Evolutionary conservation across 73 alveolate species (phyloP), one percentile per base, ranked within the genome.

Genomic region (Paramecium biaurelia): DNA sequence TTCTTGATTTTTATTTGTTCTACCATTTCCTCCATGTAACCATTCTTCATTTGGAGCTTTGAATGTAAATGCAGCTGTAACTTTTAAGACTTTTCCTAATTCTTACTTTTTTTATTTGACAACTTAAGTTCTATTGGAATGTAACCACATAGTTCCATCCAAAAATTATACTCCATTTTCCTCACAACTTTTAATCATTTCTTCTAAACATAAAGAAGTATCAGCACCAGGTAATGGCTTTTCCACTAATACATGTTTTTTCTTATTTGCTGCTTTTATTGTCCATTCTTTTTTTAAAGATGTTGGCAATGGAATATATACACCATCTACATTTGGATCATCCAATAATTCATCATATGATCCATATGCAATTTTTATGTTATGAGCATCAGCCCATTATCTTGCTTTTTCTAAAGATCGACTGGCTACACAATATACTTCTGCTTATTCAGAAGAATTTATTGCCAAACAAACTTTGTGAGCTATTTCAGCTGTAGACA

Each of bases 101-200:
- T 37, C 49, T 12, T 47, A 5, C n/a, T 49, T 85, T 10, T 32
- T 47, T 12, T 37, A 23, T 49, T 18, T 20, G 11, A 85, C 41
- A 28, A 28, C 59, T 20, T 92, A 32, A 7, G 92, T 85, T 79
- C 96, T 87, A 32, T 34, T 7, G 2, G 96, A 93, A 43, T 93
- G 96, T 12, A 90, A 43, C 96, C 96, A 93, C 96, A 93, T 93
- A 41, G 96, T 93, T 28, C 96, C 96, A 92, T 93, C 96, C 57
- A 93, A 59, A 89, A 88, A 93, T 85, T 93, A 92, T 1, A 87
- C 86, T 32, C 94, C 94, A 67, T 89, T 92, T 3, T 67, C 74
- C 11, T 26, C 38, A 47, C 96, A 86, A 10, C 93, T 93, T 8
- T 93, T 56, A 42, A 93, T 74, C 70, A 93, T 85, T 15, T 72